Evolutionary conservation across 2,329 filamentous ascomycete genomes (phyloP), one percentile per base, ranked within the genome.

Genomic region (Talaromyces sp.): DNA sequence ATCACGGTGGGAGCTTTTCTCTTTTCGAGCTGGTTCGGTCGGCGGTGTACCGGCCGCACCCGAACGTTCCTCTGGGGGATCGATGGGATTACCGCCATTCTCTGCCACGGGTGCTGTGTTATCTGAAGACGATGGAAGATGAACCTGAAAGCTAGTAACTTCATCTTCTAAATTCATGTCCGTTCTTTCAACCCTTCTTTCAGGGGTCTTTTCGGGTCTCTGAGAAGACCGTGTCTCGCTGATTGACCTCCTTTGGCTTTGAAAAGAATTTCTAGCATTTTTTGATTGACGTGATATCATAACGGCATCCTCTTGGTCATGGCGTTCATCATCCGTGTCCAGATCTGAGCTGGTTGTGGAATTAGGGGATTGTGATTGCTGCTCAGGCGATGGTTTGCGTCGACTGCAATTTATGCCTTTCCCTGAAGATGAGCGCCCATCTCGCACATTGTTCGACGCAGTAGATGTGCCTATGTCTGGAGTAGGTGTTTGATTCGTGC

Each of bases 1-100:
- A 56, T 73, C 62, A 40, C 13, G 43, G 65, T 47, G 68, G 64
- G 58, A 29, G 22, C 38, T 60, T 15, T 40, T 61, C 17, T 62
- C 58, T 27, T 34, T 58, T 27, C 68, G 66, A 47, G 11, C 34
- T 43, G 43, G 22, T 34, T 56, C 36, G 11, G 56, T 59, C 17
- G 40, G 59, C 31, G 25, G 31, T 15, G 51, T 43, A 27, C 27
- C 25, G 25, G 22, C 6, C 36, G 22, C 8, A 47, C 3, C 10
- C 11, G 19, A 38, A n/a, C 7, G 17, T n/a, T 58, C 11, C 34
- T 58, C 15, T 2, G 36, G 15, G 22, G 25, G 27, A 11, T 27
- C 15, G 13, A 29, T 2, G n/a, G 13, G 25, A 11, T 43, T 45
- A 11, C 45, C 19, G 27, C 15, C 10, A 25, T 49, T 38, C 22